Percentiles rank a stretch among this genome's conserved stretches.
Evolutionary conservation across 164 flowering plant genomes (phyloP).

Genomic region (Taxillus chinensis): DNA sequence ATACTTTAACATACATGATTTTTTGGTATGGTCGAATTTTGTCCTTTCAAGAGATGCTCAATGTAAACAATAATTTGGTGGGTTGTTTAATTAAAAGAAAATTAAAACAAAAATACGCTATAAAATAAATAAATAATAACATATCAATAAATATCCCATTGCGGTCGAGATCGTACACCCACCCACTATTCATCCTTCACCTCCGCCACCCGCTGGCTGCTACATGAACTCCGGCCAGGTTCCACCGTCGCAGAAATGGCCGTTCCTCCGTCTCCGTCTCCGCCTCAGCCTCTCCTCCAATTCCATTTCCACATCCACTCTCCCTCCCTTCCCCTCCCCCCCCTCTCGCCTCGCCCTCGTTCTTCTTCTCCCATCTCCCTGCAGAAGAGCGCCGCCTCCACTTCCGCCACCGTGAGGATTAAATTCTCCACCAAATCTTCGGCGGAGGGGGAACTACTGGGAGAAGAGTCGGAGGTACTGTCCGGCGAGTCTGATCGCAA

Average conservation of each 20-base stretch:
- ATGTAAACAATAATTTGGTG: too few species aligned
- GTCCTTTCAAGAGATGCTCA: too few species aligned
- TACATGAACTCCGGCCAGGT: background rate
- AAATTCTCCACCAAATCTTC: conserved; percentile 27
- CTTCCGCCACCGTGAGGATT: conserved; percentile 7
- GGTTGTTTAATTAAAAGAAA: too few species aligned
- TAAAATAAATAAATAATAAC: too few species aligned
- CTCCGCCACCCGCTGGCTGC: background rate
- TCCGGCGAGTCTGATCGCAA: conserved; percentile 8
- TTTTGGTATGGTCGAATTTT: too few species aligned
- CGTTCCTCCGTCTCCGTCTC: background rate
- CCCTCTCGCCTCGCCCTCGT: background rate
- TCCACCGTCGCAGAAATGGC: background rate
- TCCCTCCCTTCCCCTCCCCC: background rate
- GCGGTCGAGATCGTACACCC: too few species aligned
- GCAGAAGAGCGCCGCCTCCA: background rate
- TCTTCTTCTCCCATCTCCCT: background rate
- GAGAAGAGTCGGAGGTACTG: conserved; percentile 7
- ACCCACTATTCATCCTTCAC: background rate
- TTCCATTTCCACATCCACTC: background rate
- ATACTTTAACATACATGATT: too few species aligned
- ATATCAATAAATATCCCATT: too few species aligned
- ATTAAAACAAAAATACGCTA: too few species aligned
- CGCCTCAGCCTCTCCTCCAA: background rate
- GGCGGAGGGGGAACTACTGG: conserved; percentile 21